phyloP scores from a whole-genome alignment of 495 filamentous ascomycete species.

The Daldinia loculata region DNA sequence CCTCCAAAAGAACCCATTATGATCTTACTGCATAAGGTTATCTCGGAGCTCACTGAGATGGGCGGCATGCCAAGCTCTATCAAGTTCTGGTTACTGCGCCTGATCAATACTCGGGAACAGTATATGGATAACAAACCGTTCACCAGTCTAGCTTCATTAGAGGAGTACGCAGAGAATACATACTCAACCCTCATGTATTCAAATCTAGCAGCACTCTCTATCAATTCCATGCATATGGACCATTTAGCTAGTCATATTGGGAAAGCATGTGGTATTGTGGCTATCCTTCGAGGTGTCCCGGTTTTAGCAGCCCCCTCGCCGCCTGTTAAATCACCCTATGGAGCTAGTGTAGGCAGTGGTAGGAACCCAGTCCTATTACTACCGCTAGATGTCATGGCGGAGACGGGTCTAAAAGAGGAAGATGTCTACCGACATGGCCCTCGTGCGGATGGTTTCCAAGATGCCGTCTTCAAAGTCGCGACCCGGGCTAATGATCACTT shows the following conservation, averaged over 20 bases:
- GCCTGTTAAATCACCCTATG: slow-evolving; percentile 54
- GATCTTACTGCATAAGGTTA: slow-evolving; percentile 77
- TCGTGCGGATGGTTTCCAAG: slow-evolving; percentile 77
- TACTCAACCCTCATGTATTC: slow-evolving; percentile 95
- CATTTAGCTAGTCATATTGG: slow-evolving; percentile 94
- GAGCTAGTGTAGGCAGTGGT: slow-evolving; percentile 47
- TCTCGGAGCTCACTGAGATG: slow-evolving; percentile 66
- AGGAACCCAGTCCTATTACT: slow-evolving; percentile 64
- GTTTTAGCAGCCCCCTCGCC: slow-evolving; percentile 80
- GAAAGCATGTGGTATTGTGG: slow-evolving; percentile 88
- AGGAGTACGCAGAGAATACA: slow-evolving; percentile 91
- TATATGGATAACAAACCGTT: slow-evolving; percentile 87
- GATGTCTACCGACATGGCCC: slow-evolving; percentile 84
- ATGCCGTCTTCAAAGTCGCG: slow-evolving; percentile 91
- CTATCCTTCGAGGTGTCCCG: slow-evolving; percentile 83
- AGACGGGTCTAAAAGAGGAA: slow-evolving; percentile 80
- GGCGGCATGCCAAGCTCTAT: slow-evolving; percentile 67
- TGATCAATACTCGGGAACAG: slow-evolving; percentile 82
- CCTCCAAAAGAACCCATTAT: slow-evolving; percentile 91
- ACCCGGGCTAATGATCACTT: slow-evolving; percentile 94
- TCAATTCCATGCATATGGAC: slow-evolving; percentile 84
- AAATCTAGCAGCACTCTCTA: slow-evolving; percentile 76
- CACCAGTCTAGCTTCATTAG: slow-evolving; percentile 72
- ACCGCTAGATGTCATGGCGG: slow-evolving; percentile 89
- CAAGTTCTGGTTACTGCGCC: slow-evolving; percentile 80